Conservation (phyloP, 768 basidiomycete genomes). For the Agrocybe praecox region DNA sequence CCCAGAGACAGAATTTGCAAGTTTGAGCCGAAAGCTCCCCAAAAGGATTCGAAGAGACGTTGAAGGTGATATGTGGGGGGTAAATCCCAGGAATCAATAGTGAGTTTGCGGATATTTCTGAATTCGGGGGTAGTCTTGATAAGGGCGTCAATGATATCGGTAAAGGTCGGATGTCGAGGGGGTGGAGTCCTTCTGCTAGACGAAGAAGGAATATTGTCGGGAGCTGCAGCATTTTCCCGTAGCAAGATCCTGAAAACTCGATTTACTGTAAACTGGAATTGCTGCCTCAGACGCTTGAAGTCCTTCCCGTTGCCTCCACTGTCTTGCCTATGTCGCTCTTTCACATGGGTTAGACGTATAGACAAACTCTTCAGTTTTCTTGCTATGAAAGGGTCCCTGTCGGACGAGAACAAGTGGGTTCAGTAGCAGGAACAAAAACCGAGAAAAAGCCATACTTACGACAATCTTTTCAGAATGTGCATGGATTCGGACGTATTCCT, state of each 20-base stretch:
- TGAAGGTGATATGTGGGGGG: background rate
- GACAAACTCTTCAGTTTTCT: background rate
- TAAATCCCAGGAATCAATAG: background rate
- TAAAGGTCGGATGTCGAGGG: slow-evolving; percentile 18
- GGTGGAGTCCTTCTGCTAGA: background rate
- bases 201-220: slow-evolving; percentile 3
- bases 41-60: background rate
- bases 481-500: background rate
- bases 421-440: background rate
- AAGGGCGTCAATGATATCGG: slow-evolving; percentile 28
- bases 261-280: slow-evolving; percentile 13
- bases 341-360: slow-evolving; percentile 13
- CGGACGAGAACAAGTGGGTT: background rate
- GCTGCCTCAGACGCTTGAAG: slow-evolving; percentile 5
- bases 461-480: background rate
- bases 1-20: background rate
- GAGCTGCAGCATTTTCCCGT: slow-evolving; percentile 4
- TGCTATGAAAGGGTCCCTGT: background rate
- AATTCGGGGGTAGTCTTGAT: slow-evolving; percentile 32
- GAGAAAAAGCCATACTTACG: background rate
- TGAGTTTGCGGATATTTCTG: slow-evolving; percentile 9
- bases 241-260: slow-evolving; percentile 14
- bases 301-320: slow-evolving; percentile 8
- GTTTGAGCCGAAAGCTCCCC: background rate
- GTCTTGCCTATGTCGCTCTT: slow-evolving; percentile 2